Conservation (phyloP, 2,329 filamentous ascomycete genomes). For the Fusarium nodosum region DNA sequence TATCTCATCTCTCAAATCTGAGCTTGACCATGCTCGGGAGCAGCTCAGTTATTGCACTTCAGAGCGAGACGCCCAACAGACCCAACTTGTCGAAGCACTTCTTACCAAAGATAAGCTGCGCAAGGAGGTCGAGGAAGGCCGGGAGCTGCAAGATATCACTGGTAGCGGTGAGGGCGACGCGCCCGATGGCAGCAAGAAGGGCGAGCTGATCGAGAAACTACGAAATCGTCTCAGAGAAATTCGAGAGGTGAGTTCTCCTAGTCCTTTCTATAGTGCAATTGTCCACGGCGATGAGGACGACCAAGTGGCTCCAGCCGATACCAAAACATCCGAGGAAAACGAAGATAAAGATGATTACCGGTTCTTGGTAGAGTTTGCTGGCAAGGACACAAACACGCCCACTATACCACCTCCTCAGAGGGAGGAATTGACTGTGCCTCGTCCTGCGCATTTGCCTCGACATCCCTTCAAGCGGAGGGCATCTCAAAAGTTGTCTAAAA, state of each 20-base stretch:
- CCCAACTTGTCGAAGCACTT: conserved; percentile 71
- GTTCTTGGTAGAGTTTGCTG: neutral
- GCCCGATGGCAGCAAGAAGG: conserved; percentile 57
- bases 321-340: neutral
- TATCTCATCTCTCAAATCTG: conserved; percentile 68
- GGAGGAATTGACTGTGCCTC: neutral
- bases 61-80: conserved; percentile 70
- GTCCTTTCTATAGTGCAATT: conserved; percentile 46
- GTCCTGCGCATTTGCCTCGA: conserved; percentile 10
- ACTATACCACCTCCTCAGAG: neutral
- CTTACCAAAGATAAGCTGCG: conserved; percentile 72
- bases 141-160: conserved; percentile 58
- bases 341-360: conserved; percentile 4
- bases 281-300: conserved; percentile 17
- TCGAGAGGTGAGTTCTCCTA: conserved; percentile 67
- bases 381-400: neutral
- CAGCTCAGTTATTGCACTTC: conserved; percentile 63
- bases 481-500: neutral
- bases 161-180: conserved; percentile 53
- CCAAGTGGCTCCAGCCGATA: conserved; percentile 26
- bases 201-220: conserved; percentile 71
- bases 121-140: conserved; percentile 65
- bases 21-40: conserved; percentile 68
- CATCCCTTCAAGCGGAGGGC: conserved; percentile 12
- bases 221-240: conserved; percentile 67